A percentile compares a stretch with the other conserved stretches of the same genome.
phyloP scores from a whole-genome alignment of 1,284 basidiomycete species.

The Ceratobasidium sp. region DNA sequence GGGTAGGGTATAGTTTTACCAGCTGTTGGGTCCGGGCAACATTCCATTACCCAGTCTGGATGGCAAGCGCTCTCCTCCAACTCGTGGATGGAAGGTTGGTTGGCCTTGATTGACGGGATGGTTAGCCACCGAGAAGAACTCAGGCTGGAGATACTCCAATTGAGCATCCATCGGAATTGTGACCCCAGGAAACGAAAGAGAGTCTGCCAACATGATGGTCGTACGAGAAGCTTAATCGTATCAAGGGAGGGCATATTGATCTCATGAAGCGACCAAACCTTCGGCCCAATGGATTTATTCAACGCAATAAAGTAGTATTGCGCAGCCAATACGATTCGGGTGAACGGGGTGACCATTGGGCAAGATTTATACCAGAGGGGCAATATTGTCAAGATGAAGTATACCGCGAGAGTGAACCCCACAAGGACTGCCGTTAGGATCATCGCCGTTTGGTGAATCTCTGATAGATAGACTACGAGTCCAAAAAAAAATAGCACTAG shows the following conservation, averaged over 20 bases:
- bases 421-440: not conserved
- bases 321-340: not conserved
- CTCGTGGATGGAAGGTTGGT: not conserved
- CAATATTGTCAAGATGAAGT: not conserved
- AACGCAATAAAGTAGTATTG: not conserved
- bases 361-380: not conserved
- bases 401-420: not conserved
- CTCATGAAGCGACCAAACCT: not conserved
- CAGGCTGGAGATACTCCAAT: not conserved
- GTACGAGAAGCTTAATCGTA: not conserved
- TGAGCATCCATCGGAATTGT: too few relatives aligned
- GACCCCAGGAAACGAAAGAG: too few relatives aligned
- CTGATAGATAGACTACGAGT: conserved; percentile 3
- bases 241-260: not conserved
- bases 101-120: not conserved
- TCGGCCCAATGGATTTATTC: not conserved
- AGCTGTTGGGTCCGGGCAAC: not conserved
- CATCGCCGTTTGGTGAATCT: not conserved
- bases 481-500: conserved; percentile 12
- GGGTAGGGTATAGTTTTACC: not conserved
- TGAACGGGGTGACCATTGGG: conserved; percentile 4
- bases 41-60: not conserved
- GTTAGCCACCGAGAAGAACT: not conserved
- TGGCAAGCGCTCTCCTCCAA: not conserved
- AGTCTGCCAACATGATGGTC: not conserved